Evolutionary conservation across 2,329 filamentous ascomycete species (phyloP).

Genomic region (Phyllosticta citrichinensis): DNA sequence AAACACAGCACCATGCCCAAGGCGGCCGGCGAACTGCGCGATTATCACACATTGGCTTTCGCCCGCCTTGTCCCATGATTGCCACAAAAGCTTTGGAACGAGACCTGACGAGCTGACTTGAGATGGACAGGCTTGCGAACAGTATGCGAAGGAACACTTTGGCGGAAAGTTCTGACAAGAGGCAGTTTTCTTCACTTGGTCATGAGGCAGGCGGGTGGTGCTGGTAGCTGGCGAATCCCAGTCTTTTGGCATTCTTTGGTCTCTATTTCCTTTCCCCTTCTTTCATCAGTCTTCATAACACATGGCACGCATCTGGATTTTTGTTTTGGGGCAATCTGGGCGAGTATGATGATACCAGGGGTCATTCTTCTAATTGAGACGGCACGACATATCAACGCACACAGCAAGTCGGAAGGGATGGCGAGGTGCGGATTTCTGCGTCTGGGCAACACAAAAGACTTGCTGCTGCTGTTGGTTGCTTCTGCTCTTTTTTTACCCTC

Average conservation of each 20-base stretch:
- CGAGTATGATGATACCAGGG: constrained; percentile 2
- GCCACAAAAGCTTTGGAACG: not conserved
- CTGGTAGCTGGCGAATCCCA: not conserved
- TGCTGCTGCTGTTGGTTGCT: not conserved
- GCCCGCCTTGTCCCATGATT: not conserved
- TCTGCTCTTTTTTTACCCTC: not conserved
- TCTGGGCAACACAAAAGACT: not conserved
- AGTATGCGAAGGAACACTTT: constrained; percentile 96
- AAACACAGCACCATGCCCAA: not conserved
- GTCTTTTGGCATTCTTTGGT: not conserved
- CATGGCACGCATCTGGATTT: not conserved
- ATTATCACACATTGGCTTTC: not conserved
- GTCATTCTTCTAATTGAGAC: not conserved
- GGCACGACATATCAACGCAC: not conserved
- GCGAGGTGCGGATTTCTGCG: not conserved
- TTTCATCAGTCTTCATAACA: not conserved
- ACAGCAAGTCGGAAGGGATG: not conserved
- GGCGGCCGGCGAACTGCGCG: not conserved
- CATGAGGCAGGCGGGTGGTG: not conserved
- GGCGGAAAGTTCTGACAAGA: constrained; percentile 32
- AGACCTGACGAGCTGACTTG: not conserved
- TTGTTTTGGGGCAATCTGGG: not conserved
- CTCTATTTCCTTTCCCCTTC: not conserved
- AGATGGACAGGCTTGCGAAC: constrained; percentile 59
- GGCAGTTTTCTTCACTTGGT: too few species aligned